Evolutionary conservation across 164 flowering plant species (phyloP).

Genomic region (Chloranthus sessilifolius): DNA sequence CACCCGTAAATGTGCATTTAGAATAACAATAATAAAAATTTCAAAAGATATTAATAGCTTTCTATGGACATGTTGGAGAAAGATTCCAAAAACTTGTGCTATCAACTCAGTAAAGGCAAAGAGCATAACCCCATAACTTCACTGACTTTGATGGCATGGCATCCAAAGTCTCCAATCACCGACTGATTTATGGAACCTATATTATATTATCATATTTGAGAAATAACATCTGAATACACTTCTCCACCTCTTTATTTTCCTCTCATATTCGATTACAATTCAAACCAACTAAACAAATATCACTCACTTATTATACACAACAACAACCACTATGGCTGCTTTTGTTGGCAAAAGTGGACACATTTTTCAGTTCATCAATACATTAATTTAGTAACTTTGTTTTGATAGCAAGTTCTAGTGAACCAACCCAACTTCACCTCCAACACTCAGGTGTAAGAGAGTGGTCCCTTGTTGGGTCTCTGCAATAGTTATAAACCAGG

Average conservation of each 20-base stretch:
- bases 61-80: no score
- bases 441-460: conserved; percentile 83
- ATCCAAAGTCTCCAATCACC: no score
- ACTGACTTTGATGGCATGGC: conserved; percentile 5
- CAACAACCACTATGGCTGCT: conserved; percentile 4
- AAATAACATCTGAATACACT: conserved; percentile 1
- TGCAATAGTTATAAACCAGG: conserved; percentile 83
- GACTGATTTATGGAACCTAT: not conserved
- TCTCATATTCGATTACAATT: conserved; percentile 4
- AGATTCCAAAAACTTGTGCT: no score
- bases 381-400: not conserved
- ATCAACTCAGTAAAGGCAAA: no score
- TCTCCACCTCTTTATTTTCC: not conserved
- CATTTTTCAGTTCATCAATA: no score
- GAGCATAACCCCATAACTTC: conserved; percentile 4
- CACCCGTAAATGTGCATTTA: no score
- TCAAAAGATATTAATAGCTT: no score
- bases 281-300: conserved; percentile 2
- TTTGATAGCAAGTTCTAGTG: not conserved
- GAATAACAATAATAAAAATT: no score
- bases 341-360: not conserved
- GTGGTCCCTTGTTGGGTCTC: conserved; percentile 72
- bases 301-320: conserved; percentile 2
- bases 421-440: not conserved
- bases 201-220: not conserved